These are phyloP conservation scores for Blastobotrys proliferans DNA, from an alignment of 1,139 yeast genomes.

Conservation along the genomic window DNA sequence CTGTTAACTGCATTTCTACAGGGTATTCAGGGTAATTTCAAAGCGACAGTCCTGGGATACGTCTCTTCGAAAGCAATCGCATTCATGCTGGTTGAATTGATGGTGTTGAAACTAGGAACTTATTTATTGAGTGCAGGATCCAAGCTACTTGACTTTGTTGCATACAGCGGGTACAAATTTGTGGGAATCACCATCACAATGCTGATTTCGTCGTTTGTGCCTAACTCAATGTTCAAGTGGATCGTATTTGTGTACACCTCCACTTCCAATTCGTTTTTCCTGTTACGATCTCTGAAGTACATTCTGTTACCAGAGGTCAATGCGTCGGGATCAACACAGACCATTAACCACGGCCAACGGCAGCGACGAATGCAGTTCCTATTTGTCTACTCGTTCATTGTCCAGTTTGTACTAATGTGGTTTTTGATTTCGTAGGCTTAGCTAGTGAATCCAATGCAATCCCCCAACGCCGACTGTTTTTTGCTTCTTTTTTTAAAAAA, in stretches of 20 bases:
- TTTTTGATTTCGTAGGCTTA: slow-evolving; percentile 35
- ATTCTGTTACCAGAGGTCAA: slow-evolving; percentile 52
- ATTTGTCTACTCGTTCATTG: slow-evolving; percentile 77
- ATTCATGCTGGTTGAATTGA: slow-evolving; percentile 67
- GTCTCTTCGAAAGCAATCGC: slow-evolving; percentile 90
- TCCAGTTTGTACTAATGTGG: slow-evolving; percentile 67
- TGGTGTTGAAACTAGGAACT: slow-evolving; percentile 57
- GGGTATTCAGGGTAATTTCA: slow-evolving; percentile 87
- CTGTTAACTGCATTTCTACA: slow-evolving; percentile 79
- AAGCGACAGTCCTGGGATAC: slow-evolving; percentile 87
- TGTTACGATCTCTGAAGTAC: slow-evolving; percentile 79
- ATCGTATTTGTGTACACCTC: slow-evolving; percentile 38
- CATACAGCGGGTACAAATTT: slow-evolving; percentile 93
- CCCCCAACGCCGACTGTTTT: too few relatives aligned
- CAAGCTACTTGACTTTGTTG: slow-evolving; percentile 73
- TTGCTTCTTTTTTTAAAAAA: too few relatives aligned
- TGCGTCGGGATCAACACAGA: slow-evolving; percentile 24
- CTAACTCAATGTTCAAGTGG: slow-evolving; percentile 44
- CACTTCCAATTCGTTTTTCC: slow-evolving; percentile 41
- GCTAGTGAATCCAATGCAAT: too few relatives aligned
- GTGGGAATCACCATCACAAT: slow-evolving; percentile 54
- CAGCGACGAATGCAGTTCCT: slow-evolving; percentile 82
- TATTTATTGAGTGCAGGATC: slow-evolving; percentile 56
- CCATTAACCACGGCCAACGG: slow-evolving; percentile 54
- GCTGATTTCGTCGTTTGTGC: slow-evolving; percentile 38